Conservation (phyloP, 2,329 filamentous ascomycete species). For the Seiridium unicorne region DNA sequence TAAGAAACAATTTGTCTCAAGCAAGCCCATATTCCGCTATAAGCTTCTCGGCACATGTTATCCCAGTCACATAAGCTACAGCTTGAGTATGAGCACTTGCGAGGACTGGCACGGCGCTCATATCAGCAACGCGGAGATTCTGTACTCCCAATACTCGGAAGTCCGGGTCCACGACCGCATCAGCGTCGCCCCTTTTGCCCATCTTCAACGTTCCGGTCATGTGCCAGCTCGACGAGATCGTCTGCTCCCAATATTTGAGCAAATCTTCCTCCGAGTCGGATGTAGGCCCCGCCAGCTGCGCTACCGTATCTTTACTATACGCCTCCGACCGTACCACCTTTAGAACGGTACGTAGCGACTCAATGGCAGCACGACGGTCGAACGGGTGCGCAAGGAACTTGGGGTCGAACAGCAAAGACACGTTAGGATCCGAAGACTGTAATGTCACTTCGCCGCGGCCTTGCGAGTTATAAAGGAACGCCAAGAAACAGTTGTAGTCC, state of each 20-base stretch:
- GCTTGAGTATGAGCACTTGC: slow-evolving; percentile 50
- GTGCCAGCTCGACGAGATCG: slow-evolving; percentile 48
- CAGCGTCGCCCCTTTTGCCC: slow-evolving; percentile 41
- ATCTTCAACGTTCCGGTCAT: slow-evolving; percentile 58
- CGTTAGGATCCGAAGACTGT: slow-evolving; percentile 48
- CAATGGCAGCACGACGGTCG: slow-evolving; percentile 49
- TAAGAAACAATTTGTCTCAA: background rate
- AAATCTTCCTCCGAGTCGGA: slow-evolving; percentile 54
- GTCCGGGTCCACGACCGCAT: slow-evolving; percentile 47
- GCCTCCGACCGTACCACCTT: slow-evolving; percentile 39
- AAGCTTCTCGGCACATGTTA: slow-evolving; percentile 49
- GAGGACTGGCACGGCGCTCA: slow-evolving; percentile 50
- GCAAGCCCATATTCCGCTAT: slow-evolving; percentile 39
- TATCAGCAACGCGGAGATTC: slow-evolving; percentile 48
- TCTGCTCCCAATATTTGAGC: slow-evolving; percentile 40
- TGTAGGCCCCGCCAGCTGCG: slow-evolving; percentile 38
- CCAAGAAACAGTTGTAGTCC: slow-evolving; percentile 40
- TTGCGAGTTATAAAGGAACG: slow-evolving; percentile 54
- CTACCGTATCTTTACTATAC: slow-evolving; percentile 42
- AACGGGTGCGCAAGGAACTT: slow-evolving; percentile 52
- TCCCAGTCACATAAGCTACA: slow-evolving; percentile 52
- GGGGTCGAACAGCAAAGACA: slow-evolving; percentile 51
- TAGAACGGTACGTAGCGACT: slow-evolving; percentile 42
- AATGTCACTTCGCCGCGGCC: slow-evolving; percentile 50
- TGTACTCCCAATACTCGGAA: slow-evolving; percentile 47